Evolutionary conservation across 176 grass and related monocot genomes (phyloP).

Genomic region (Triticum monococcum): DNA sequence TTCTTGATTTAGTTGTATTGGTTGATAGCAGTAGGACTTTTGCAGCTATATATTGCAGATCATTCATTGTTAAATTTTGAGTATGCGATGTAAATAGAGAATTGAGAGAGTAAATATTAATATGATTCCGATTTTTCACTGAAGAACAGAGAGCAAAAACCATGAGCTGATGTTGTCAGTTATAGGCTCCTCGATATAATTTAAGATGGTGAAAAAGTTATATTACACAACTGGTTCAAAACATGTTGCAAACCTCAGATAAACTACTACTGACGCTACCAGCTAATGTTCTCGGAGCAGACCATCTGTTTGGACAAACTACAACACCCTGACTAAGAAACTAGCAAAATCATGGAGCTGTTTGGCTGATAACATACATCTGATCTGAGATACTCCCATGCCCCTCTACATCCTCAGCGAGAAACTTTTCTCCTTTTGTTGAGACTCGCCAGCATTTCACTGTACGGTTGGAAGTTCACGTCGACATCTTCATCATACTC

Average conservation of each 20-base stretch:
- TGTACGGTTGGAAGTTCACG: constrained; percentile 61
- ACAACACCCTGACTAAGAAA: neutral
- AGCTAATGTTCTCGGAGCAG: neutral
- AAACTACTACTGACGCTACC: constrained; percentile 5
- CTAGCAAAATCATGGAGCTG: constrained; percentile 7
- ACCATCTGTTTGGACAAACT: constrained; percentile 4
- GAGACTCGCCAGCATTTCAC: constrained; percentile 51
- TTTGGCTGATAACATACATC: constrained; percentile 31
- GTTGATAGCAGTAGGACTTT: neutral
- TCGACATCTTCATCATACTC: constrained; percentile 97
- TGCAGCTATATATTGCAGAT: neutral
- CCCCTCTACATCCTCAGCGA: constrained; percentile 13
- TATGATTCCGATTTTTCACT: constrained; percentile 3
- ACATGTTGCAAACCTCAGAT: neutral
- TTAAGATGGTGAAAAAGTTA: neutral
- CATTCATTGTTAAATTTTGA: neutral
- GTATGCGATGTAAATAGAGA: neutral
- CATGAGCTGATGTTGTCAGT: neutral
- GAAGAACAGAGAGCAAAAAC: neutral
- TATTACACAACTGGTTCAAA: neutral
- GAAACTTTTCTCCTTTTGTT: constrained; percentile 68
- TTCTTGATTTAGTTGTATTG: constrained; percentile 3
- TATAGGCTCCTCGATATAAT: neutral
- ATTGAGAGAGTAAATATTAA: neutral
- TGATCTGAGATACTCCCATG: constrained; percentile 3